Conservation (phyloP, 192 early-diverging fungal genomes). For the Ambispora gerdemannii region DNA sequence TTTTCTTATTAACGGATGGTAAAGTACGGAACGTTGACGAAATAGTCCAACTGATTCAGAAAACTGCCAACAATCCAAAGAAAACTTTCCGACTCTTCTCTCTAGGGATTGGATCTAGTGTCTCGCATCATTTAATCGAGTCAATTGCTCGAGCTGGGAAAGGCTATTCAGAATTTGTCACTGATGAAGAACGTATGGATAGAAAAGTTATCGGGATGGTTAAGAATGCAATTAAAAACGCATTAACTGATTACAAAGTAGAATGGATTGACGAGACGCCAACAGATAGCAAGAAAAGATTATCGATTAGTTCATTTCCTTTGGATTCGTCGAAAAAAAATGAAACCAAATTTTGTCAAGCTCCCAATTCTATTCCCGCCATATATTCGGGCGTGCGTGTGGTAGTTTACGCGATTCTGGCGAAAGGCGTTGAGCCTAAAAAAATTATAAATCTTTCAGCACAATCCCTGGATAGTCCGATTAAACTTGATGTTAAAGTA, state of each 20-base stretch:
- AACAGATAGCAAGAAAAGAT: not conserved
- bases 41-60: constrained; percentile 35
- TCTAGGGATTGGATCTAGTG: constrained; percentile 45
- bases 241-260: constrained; percentile 46
- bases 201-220: constrained; percentile 52
- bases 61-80: constrained; percentile 9
- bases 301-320: not conserved
- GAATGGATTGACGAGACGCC: not conserved
- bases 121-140: constrained; percentile 51
- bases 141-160: constrained; percentile 47
- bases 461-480: constrained; percentile 17
- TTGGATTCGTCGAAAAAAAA: not conserved
- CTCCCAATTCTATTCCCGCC: constrained; percentile 11
- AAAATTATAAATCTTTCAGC: constrained; percentile 10
- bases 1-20: constrained; percentile 47
- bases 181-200: constrained; percentile 47
- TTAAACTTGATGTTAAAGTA: constrained; percentile 2
- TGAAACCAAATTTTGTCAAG: not conserved
- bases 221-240: constrained; percentile 44
- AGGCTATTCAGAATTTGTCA: constrained; percentile 49
- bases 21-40: constrained; percentile 46
- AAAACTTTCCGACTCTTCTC: constrained; percentile 44
- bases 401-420: constrained; percentile 8
- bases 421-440: not conserved
- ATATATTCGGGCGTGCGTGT: constrained; percentile 17